Evolutionary conservation across 352 stramenopile species (phyloP).

Genomic region (Lagenidium sp.): DNA sequence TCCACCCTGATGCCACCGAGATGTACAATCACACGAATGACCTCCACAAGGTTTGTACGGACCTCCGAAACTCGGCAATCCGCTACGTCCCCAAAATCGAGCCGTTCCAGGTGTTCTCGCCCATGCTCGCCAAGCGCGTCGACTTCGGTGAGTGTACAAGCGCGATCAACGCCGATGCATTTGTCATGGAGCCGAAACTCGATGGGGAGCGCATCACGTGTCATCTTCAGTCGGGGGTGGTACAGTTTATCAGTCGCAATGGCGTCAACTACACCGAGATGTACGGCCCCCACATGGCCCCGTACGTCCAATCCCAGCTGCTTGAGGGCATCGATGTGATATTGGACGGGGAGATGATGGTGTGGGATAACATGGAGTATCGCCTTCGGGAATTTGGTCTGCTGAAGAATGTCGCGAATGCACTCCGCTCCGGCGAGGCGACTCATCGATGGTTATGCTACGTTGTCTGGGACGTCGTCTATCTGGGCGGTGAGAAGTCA

Average conservation of each 20-base stretch:
- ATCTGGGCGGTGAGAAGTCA: slow-evolving; percentile 37
- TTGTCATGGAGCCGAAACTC: slow-evolving; percentile 82
- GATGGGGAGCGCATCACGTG: slow-evolving; percentile 81
- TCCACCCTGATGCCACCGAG: slow-evolving; percentile 73
- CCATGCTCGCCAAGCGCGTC: slow-evolving; percentile 81
- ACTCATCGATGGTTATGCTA: slow-evolving; percentile 75
- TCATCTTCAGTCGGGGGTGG: slow-evolving; percentile 40
- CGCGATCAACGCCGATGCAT: slow-evolving; percentile 53
- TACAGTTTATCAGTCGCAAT: slow-evolving; percentile 83
- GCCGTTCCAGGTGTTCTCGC: slow-evolving; percentile 79
- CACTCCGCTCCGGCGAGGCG: slow-evolving; percentile 34
- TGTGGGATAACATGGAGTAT: slow-evolving; percentile 81
- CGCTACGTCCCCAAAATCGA: slow-evolving; percentile 73
- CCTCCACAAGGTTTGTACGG: slow-evolving; percentile 58
- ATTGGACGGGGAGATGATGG: slow-evolving; percentile 85
- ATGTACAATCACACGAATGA: slow-evolving; percentile 89
- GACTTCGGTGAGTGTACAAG: slow-evolving; percentile 77
- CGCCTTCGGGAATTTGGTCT: slow-evolving; percentile 67
- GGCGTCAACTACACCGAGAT: slow-evolving; percentile 75
- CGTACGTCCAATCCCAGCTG: slow-evolving; percentile 57
- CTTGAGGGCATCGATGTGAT: slow-evolving; percentile 55
- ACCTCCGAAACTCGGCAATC: slow-evolving; percentile 69
- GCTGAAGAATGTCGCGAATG: slow-evolving; percentile 73
- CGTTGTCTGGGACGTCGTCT: slow-evolving; percentile 80
- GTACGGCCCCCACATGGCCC: slow-evolving; percentile 50